Evolutionary conservation across 2,329 filamentous ascomycete species (phyloP), one percentile per base, ranked within the genome.

Genomic region (Phyllosticta citrichinensis): DNA sequence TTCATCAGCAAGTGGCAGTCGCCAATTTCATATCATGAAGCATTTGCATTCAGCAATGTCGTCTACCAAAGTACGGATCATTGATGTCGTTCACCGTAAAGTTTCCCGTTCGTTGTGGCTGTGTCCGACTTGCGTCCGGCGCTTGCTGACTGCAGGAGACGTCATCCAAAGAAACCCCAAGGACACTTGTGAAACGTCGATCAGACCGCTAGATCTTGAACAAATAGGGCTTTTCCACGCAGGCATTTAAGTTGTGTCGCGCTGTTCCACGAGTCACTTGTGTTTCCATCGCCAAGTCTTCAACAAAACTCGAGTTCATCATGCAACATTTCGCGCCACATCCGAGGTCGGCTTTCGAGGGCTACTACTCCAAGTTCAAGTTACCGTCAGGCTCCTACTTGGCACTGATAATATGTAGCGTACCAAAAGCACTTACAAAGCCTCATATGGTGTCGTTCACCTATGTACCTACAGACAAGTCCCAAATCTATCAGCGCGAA

Each of bases 291-390:
- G 40, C 40, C 17, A n/a, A 17, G 17, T 47, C 8, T 6, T 47
- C 6, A n/a, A 8, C 40, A 19, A n/a, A 17, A 47, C 27, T 47
- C 12, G 40, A 47, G 40, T 47, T 14, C 35, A n/a, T 47, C 56
- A 76, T 76, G 72, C 72, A 79, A 61, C 75, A 79, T 64, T 73
- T 69, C 60, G 70, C 69, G 6, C 78, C 78, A 2, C 79, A 81
- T 63, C 65, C 65, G 1, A 64, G 60, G 35, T 67, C 77, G 27
- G 70, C 69, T 33, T 80, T 81, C 65, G 79, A 81, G 68, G 79
- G 79, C 40, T 80, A 74, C 68, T 81, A 81, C 68, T 77, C 76
- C 63, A 79, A 80, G 64, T 80, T 81, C 66, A 69, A 73, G 58
- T 72, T 80, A 6, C 73, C 74, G 17, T 77, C 75, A 3, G 77